Base-by-base conservation (phyloP, 163 green algal species). In the Chlamydomonas reinhardtii region DNA sequence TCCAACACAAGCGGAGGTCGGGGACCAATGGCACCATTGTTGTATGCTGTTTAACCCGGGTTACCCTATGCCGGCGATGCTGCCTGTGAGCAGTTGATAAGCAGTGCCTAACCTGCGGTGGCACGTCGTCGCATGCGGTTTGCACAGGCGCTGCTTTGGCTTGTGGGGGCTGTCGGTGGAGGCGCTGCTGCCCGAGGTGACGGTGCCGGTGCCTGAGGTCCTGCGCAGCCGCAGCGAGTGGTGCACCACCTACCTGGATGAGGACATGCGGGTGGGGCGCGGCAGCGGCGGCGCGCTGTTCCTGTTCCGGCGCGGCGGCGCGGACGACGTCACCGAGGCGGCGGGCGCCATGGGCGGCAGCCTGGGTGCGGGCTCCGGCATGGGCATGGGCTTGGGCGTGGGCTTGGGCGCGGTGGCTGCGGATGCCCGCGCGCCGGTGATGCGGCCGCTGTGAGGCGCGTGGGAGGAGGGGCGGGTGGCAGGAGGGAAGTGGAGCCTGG, bases 191-290 rank as follows among this genome's bases (percentile, higher is more conserved):
- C 82, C 82, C 11, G 87, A 91, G 71, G 71, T 91, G 31, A 39
- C 43, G n/a, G 82, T 89, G 17, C 65, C 75, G 19, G 52, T 91
- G 20, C 87, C 87, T 1, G 68, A 77, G 32, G 20, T 71, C 29
- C 70, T 91, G 25, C 82, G 71, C 4, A 79, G 61, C 75, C 74
- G 82, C 16, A 76, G 59, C 56, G 82, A 88, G 80, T 89, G 82
- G 87, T 84, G 70, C 22, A 91, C 87, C 8, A 91, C 87, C 2
- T 91, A 91, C 76, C 66, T 89, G 43, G 87, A 91, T 34, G 54
- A 79, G 31, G 87, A 91, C 59, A 71, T 81, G 69, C 75, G 87
- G 0, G 34, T 91, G 3, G 78, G 82, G 8, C 25, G 87, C 1
- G 66, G 71, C 11, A 68, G 76, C 0, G 74, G 71, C 24, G 87